Conservation (phyloP, 2,329 filamentous ascomycete genomes). For the Pezicula radicicola region DNA sequence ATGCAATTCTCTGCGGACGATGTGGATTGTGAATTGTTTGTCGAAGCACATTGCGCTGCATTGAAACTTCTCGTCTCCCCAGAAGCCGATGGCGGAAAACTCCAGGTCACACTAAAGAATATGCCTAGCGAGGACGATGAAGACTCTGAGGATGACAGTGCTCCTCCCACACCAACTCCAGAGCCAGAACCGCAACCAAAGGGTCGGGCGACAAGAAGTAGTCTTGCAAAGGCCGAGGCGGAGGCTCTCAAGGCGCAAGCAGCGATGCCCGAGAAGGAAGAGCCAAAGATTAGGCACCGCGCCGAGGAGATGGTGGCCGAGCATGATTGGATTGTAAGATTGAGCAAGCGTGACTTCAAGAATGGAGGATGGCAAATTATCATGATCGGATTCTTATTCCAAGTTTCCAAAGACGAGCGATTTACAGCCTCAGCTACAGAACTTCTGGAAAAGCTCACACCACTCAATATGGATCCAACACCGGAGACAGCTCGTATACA, state of each 20-base stretch:
- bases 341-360: slow-evolving; percentile 79
- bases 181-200: slow-evolving; percentile 68
- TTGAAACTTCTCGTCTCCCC: slow-evolving; percentile 81
- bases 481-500: slow-evolving; percentile 69
- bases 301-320: slow-evolving; percentile 72
- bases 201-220: slow-evolving; percentile 78
- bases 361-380: slow-evolving; percentile 91
- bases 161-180: slow-evolving; percentile 55
- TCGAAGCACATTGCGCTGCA: slow-evolving; percentile 88
- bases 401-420: slow-evolving; percentile 73
- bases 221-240: slow-evolving; percentile 76
- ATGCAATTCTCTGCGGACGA: slow-evolving; percentile 75
- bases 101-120: slow-evolving; percentile 76
- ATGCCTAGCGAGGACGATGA: slow-evolving; percentile 69
- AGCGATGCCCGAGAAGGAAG: slow-evolving; percentile 33
- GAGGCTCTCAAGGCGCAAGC: slow-evolving; percentile 62
- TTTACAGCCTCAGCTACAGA: slow-evolving; percentile 72
- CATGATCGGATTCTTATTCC: slow-evolving; percentile 80
- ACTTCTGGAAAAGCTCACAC: slow-evolving; percentile 77
- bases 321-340: slow-evolving; percentile 81
- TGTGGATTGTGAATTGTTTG: slow-evolving; percentile 76
- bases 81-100: slow-evolving; percentile 71
- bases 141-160: slow-evolving; percentile 53
- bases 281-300: slow-evolving; percentile 54
- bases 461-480: slow-evolving; percentile 71